These are phyloP conservation scores for Paulownia fortunei DNA, from an alignment of 257 asterid genomes.

Conservation along the genomic window DNA sequence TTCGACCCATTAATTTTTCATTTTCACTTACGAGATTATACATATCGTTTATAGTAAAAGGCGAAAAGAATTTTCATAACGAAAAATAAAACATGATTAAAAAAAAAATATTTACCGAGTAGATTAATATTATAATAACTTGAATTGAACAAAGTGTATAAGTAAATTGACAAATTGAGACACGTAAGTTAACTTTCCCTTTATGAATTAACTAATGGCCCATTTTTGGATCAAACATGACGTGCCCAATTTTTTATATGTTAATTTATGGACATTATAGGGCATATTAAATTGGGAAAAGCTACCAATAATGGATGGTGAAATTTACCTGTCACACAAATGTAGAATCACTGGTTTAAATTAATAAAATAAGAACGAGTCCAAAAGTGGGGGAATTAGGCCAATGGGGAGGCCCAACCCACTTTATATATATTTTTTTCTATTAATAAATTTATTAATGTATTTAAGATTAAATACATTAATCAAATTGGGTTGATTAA, in stretches of 20 bases:
- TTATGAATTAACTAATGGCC: slow-evolving; percentile 5
- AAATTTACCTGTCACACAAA: slow-evolving; percentile 24
- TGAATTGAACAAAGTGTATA: not conserved
- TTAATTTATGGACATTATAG: not conserved
- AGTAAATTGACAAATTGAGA: not conserved
- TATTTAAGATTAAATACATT: not conserved
- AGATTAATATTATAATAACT: not conserved
- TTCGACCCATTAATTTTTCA: not conserved
- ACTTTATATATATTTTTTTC: not conserved
- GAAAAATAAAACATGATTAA: not conserved
- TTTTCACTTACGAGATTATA: not conserved
- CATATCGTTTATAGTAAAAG: too few relatives aligned
- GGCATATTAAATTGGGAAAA: slow-evolving; percentile 29
- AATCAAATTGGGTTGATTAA: not conserved
- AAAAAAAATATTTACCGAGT: not conserved
- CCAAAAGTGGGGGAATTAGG: slow-evolving; percentile 27
- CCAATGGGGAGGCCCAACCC: slow-evolving; percentile 10
- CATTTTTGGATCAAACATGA: slow-evolving; percentile 20
- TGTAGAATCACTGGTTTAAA: slow-evolving; percentile 19
- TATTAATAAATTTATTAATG: not conserved
- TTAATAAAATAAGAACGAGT: slow-evolving; percentile 13
- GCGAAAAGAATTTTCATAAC: too few relatives aligned
- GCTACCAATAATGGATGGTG: slow-evolving; percentile 47
- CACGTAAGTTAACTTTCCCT: not conserved
- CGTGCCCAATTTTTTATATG: slow-evolving; percentile 1